phyloP scores from a whole-genome alignment of 1,139 yeast species.

The Geotrichum aggregatum region DNA sequence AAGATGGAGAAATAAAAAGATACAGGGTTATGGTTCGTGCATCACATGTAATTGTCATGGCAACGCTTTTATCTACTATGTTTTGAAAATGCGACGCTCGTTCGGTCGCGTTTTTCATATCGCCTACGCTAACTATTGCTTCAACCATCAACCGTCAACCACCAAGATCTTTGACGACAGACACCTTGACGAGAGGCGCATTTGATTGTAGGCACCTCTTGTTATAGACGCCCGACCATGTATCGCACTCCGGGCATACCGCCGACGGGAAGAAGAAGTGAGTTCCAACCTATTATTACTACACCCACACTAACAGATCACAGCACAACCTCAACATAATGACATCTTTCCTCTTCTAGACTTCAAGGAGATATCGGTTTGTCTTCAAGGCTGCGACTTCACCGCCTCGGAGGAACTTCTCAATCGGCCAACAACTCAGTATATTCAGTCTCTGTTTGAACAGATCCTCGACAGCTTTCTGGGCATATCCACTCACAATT shows the following conservation, averaged over 20 bases:
- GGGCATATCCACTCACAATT: constrained; percentile 52
- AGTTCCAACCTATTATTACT: neutral
- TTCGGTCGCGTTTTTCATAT: no score
- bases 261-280: constrained; percentile 21
- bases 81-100: no score
- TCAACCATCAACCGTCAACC: no score
- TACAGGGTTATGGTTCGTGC: neutral
- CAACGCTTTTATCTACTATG: no score
- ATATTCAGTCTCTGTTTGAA: constrained; percentile 58
- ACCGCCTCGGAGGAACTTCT: constrained; percentile 61
- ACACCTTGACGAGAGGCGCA: no score
- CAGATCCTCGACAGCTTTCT: constrained; percentile 69
- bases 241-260: constrained; percentile 9
- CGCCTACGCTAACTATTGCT: no score
- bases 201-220: no score
- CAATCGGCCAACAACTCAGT: constrained; percentile 60
- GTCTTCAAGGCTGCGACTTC: constrained; percentile 57
- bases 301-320: neutral
- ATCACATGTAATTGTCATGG: no score
- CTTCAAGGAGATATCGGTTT: constrained; percentile 55
- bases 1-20: neutral
- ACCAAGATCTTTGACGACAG: no score
- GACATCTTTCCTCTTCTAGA: constrained; percentile 64
- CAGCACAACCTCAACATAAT: constrained; percentile 25
- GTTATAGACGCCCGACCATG: constrained; percentile 19